Percentiles rank a stretch among this genome's conserved stretches.
phyloP scores from a whole-genome alignment of 768 basidiomycete genomes.

The Sarcomyxa edulis region DNA sequence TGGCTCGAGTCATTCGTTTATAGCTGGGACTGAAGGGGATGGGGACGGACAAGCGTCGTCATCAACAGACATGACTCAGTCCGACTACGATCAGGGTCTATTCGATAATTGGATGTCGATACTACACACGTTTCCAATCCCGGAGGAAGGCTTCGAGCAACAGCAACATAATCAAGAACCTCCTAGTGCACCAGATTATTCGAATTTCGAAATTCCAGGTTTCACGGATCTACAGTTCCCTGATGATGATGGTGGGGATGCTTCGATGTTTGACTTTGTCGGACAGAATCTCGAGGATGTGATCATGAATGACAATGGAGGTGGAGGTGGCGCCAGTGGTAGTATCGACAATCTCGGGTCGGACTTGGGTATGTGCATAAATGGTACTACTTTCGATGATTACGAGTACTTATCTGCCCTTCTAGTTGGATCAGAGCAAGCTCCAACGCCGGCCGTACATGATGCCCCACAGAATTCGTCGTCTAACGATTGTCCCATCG shows the following conservation, averaged over 20 bases:
- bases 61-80: conserved; percentile 5
- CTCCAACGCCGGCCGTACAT: conserved; percentile 1
- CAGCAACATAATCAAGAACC: no score
- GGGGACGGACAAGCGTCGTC: no score
- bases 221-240: neutral
- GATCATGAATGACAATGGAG: no score
- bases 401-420: neutral
- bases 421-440: neutral
- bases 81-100: conserved; percentile 28
- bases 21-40: conserved; percentile 5
- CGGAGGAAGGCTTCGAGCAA: neutral
- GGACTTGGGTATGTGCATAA: neutral
- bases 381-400: neutral
- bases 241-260: no score
- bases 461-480: no score
- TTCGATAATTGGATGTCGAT: conserved; percentile 50
- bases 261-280: no score
- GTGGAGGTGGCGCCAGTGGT: neutral
- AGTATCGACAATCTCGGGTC: neutral
- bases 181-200: no score
- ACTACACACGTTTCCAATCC: conserved; percentile 38
- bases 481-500: conserved; percentile 17
- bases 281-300: no score
- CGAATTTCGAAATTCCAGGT: neutral
- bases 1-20: neutral